These are phyloP conservation scores for Hippophae tibetana DNA, from an alignment of 306 rosid species.

Conservation along the genomic window DNA sequence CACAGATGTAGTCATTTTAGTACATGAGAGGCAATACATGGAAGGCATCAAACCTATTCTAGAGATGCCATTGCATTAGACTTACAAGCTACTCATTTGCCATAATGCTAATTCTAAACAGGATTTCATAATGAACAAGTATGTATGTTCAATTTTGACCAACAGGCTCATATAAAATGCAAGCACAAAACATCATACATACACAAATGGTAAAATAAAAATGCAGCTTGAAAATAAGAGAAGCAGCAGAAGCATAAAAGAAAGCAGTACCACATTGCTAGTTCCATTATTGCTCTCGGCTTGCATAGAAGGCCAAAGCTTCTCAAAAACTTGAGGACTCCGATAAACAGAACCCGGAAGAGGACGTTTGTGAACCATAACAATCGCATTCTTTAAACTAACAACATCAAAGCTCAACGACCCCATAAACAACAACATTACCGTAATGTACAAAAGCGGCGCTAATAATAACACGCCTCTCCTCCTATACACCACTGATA, in stretches of 20 bases:
- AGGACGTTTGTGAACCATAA: conserved; percentile 46
- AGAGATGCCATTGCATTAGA: neutral
- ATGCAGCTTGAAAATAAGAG: neutral
- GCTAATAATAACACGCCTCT: conserved; percentile 79
- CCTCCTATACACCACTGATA: conserved; percentile 62
- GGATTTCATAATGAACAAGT: no score
- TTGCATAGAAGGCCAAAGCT: conserved; percentile 78
- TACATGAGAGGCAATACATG: no score
- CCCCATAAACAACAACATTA: conserved; percentile 86
- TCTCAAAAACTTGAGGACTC: conserved; percentile 72
- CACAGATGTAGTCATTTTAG: neutral
- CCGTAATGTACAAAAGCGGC: conserved; percentile 74
- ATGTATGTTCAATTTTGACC: neutral
- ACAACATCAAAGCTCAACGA: conserved; percentile 65
- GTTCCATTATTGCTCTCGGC: conserved; percentile 32
- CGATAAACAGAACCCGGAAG: conserved; percentile 70
- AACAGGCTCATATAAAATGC: neutral
- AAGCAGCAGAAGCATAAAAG: neutral
- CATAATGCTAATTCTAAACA: no score
- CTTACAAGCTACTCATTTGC: no score
- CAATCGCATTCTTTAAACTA: conserved; percentile 46
- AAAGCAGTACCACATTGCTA: conserved; percentile 40
- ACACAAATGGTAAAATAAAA: neutral
- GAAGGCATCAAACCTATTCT: no score
- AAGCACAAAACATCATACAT: neutral